Percentiles rank a stretch among this genome's conserved stretches.
Conservation (phyloP, 192 early-diverging fungal species). For the Gonapodya sp. region DNA sequence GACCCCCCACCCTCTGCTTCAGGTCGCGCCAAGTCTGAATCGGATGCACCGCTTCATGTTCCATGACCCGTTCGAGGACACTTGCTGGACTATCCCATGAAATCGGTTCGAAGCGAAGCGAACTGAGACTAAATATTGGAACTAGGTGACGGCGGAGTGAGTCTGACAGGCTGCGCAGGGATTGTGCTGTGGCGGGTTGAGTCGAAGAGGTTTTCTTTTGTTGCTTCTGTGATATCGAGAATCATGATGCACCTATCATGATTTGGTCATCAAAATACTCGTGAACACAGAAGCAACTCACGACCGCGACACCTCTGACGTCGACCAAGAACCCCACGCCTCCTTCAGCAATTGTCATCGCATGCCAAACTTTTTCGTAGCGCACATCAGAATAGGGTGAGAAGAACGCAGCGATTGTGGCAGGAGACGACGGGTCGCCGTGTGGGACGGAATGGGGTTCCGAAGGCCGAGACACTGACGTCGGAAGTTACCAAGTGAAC, state of each 20-base stretch:
- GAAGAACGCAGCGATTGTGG: neutral
- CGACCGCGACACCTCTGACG: neutral
- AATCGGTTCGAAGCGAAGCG: neutral
- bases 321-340: neutral
- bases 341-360: neutral
- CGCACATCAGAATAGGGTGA: neutral
- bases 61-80: slow-evolving; percentile 32
- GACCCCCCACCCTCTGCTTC: slow-evolving; percentile 60
- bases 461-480: neutral
- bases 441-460: too few species aligned
- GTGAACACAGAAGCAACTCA: neutral
- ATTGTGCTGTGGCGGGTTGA: neutral
- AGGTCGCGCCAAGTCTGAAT: slow-evolving; percentile 70
- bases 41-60: slow-evolving; percentile 87
- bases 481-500: neutral
- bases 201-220: neutral
- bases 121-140: neutral
- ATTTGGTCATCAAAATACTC: neutral
- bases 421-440: neutral
- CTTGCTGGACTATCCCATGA: neutral
- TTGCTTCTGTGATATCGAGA: neutral
- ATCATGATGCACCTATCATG: neutral
- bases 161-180: neutral
- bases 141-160: neutral
- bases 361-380: neutral